Evolutionary conservation across 768 basidiomycete species (phyloP), one percentile per base, ranked within the genome.

Genomic region (Naganishia onofrii): DNA sequence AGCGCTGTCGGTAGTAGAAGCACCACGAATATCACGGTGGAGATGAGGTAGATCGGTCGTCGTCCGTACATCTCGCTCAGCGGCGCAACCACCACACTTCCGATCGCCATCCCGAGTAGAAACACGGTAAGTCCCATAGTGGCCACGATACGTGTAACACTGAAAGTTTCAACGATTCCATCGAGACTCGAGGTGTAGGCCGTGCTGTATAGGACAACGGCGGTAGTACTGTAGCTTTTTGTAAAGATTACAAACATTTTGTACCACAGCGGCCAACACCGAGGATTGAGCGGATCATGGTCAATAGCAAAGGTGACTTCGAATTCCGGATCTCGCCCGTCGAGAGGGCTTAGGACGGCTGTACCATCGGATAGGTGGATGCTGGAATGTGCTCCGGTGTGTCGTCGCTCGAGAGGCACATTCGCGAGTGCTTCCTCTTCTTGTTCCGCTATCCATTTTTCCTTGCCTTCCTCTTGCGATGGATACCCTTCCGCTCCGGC

Each of bases 61-160:
- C 88, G 82, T 13, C 87, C 88, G 42, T 85, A 77, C 9, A 88
- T 82, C 76, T 89, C 88, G 56, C 85, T 86, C 7, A 87, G 84
- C 1, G 87, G 87, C 0, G 87, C 87, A 85, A 66, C 51, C 19
- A 66, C 48, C 6, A 66, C 51, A 26, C 65, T 54, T 5, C 65
- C 65, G 48, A 66, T 29, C 52, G 48, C 87, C 74, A 89, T 87
- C 0, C 87, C 87, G 34, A 89, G 78, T 38, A 89, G 86, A 75
- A 87, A 88, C 19, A 88, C 78, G 5, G 87, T 86, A 26, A 88
- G 83, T 19, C 87, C 87, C 8, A 87, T 81, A 52, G 86, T 85
- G 3, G 86, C 85, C 68, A 87, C 80, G 68, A 84, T 83, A 67
- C 84, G 82, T 4, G 85, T 85, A 63, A 86, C 82, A 53, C 83